Percentiles rank a stretch among this genome's conserved stretches.
phyloP scores from a whole-genome alignment of 78 protist genomes.

The Chrysochromulina tobinii region DNA sequence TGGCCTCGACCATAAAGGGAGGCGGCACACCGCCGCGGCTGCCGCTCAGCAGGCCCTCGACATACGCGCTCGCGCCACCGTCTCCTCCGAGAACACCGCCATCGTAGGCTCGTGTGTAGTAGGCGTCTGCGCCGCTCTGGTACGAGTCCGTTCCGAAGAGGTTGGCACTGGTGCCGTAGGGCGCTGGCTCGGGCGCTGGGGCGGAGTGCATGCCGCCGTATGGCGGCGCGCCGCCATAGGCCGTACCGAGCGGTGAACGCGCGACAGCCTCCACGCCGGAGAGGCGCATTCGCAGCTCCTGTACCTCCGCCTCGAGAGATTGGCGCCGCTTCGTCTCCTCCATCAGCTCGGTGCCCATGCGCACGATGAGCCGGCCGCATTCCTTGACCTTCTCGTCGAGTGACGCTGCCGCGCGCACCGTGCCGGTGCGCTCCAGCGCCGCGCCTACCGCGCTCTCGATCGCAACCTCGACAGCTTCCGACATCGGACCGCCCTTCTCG shows the following conservation, averaged over 20 bases:
- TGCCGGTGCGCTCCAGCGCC: background rate
- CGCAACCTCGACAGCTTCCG: background rate
- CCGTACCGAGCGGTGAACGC: background rate
- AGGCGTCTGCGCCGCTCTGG: no score
- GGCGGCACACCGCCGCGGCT: no score
- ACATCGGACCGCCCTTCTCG: background rate
- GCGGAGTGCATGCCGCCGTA: no score
- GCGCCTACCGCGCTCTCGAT: background rate
- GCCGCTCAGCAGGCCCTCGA: no score
- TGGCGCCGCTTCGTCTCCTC: constrained; percentile 6
- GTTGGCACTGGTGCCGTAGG: no score
- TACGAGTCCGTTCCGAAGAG: no score
- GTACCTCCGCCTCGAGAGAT: background rate
- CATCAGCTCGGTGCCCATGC: constrained; percentile 9
- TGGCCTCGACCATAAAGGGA: no score
- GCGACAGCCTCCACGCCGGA: background rate
- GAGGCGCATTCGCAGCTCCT: background rate
- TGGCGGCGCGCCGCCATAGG: background rate
- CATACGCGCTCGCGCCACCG: no score
- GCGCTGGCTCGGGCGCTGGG: no score
- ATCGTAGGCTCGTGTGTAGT: no score
- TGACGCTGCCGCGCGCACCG: background rate
- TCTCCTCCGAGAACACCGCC: no score
- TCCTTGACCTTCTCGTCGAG: constrained; percentile 10
- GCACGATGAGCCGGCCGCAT: constrained; percentile 6